A percentile compares a stretch with the other conserved stretches of the same genome.
Evolutionary conservation across 202 grass and related monocot species (phyloP).

Genomic region (Schoenoplectus triqueter): DNA sequence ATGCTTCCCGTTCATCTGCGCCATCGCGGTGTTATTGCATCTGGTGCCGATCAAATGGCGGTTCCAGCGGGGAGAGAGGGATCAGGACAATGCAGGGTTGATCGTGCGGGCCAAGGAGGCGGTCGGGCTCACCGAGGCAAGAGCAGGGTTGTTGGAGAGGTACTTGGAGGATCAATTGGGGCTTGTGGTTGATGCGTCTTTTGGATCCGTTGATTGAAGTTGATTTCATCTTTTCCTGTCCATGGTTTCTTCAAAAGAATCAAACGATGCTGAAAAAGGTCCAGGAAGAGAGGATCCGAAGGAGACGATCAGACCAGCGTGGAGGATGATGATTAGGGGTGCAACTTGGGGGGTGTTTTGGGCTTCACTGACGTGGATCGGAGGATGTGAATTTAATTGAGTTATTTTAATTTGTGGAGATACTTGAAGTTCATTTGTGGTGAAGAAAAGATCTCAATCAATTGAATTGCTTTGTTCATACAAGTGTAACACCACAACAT

Average conservation of each 20-base stretch:
- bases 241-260: background rate
- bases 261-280: background rate
- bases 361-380: background rate
- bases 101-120: slow-evolving; percentile 7
- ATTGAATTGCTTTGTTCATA: slow-evolving; percentile 1
- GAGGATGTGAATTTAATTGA: slow-evolving; percentile 23
- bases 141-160: background rate
- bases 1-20: slow-evolving; percentile 26
- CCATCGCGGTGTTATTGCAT: slow-evolving; percentile 2
- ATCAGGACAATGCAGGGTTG: background rate
- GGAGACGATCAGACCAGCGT: background rate
- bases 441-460: background rate
- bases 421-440: slow-evolving; percentile 6
- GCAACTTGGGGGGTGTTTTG: background rate
- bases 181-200: slow-evolving; percentile 25
- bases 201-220: slow-evolving; percentile 3
- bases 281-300: background rate
- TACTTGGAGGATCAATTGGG: slow-evolving; percentile 44
- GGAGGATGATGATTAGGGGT: background rate
- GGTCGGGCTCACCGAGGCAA: background rate
- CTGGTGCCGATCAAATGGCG: slow-evolving; percentile 30
- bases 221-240: background rate
- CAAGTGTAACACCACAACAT: background rate
- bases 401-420: background rate
- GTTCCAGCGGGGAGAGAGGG: background rate